Evolutionary conservation across 208 protist species (phyloP).

Genomic region (Wallacemonas sp.): DNA sequence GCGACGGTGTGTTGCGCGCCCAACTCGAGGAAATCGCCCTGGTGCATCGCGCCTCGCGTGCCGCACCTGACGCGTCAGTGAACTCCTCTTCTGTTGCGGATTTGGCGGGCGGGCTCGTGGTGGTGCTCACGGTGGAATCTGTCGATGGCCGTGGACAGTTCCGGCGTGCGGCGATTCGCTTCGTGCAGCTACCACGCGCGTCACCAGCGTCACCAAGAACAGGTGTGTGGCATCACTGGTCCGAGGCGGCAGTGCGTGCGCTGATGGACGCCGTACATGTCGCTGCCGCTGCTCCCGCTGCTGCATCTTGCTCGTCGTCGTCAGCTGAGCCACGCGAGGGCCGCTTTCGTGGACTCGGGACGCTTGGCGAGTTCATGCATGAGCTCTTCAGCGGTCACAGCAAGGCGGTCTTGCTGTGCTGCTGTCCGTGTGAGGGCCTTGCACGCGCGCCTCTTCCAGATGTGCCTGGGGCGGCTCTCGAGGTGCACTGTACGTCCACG

Average conservation of each 20-base stretch:
- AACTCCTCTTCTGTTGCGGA: no score
- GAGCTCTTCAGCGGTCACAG: background rate
- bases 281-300: no score
- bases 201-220: background rate
- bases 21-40: no score
- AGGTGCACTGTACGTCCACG: no score
- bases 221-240: background rate
- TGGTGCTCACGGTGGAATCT: slow-evolving; percentile 26
- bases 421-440: background rate
- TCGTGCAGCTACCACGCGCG: slow-evolving; percentile 16
- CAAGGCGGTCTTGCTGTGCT: slow-evolving; percentile 7
- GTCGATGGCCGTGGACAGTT: slow-evolving; percentile 35
- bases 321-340: no score
- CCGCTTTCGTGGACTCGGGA: background rate
- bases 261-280: no score
- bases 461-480: no score
- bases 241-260: background rate
- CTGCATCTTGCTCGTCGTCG: no score
- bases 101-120: background rate
- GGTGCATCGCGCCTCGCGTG: no score
- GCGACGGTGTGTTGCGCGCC: background rate
- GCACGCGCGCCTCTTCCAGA: no score
- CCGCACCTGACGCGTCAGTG: no score
- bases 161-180: slow-evolving; percentile 19
- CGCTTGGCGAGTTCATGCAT: background rate